Base-by-base conservation (phyloP, 331 rosid species). In the Malus hybrid region DNA sequence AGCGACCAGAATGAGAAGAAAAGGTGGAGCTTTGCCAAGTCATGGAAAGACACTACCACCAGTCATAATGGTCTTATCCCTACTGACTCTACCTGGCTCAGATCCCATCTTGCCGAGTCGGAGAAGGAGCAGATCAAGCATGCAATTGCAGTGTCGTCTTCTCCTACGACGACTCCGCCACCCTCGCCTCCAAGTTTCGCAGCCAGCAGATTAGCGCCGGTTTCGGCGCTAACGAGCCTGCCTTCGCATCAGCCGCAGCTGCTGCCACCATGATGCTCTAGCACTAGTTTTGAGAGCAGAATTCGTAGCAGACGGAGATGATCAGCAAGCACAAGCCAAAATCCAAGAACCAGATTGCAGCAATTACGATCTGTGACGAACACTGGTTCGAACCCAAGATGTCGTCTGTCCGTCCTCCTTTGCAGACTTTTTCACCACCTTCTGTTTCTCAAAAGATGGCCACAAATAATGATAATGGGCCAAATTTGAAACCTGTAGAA, bases 91-190 rank as follows among this genome's bases (percentile, higher is more conserved):
- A 74, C 93, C 57, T 92, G 97, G 97, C 80, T 92, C 70, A 88
- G 92, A 89, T 88, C 97, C 71, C 92, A 90, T 50, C 73, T 88
- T 30, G 68, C 87, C 26, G 97, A 90, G 7, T 80, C 96, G 6
- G 93, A 88, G 68, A 89, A 81, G 66, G 92, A 94, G 53, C 99
- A 94, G 77, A 92, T 85, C 79, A 90, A 92, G 72, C 97, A 92
- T 82, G 97, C 97, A 50, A 90, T 92, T 85, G 99, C 99, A 0
- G 97, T 94, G 19, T 76, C 57, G 78, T 70, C 30, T 86, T 78
- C 77, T 81, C 82, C 2, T 87, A 72, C 74, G 92, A 93, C 13
- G 87, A 90, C 48, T 88, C 85, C 1, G 48, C 86, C 67, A 84
- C 10, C 84, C 75, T 92, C 14, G 77, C 91, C 63, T 72, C 97